Base-by-base conservation (phyloP, 225 moss, liverwort and hornwort species). In the Anthoceros angustus region DNA sequence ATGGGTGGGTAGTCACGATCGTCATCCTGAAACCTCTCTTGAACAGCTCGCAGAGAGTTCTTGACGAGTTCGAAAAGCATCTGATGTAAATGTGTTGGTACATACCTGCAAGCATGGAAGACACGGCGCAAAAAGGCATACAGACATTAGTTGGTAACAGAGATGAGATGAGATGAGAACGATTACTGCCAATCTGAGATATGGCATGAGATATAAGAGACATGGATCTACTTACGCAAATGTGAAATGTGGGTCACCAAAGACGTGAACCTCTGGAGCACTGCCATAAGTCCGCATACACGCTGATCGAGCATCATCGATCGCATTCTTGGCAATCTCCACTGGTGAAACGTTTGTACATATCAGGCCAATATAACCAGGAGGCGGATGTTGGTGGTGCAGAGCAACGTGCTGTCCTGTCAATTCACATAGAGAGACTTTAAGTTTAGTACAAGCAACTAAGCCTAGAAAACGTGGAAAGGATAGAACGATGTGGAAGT, bases 211-310 rank as follows among this genome's bases (percentile, higher is more conserved):
- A n/a, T 24, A 24, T 39, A 66, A 67, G 55, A 43, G 42, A 12
- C 23, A 40, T 49, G 62, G 42, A 67, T 64, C 32, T 21, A 43
- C 82, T 76, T 77, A 92, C 91, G 86, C 84, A 71, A 92, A 92
- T 40, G 70, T 62, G 71, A 92, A 92, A 23, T 77, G 78, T 43
- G 88, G 87, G 73, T 88, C 86, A 5, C 91, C 91, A 69, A 86
- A 88, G 16, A 92, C 82, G 63, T 81, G 80, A 43, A 92, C 91
- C 80, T 88, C 91, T 70, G 91, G 87, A 67, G 91, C 86, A 77
- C 84, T 86, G 68, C 91, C 87, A 60, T 88, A 92, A 23, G 91
- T 92, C 69, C 91, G 86, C 91, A 92, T 92, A 67, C 91, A 92
- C 73, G 91, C 80, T 23, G 91, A 92, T 62, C 91, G 84, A 65